Conservation (phyloP, 306 rosid genomes). For the Ziziphus jujuba region DNA sequence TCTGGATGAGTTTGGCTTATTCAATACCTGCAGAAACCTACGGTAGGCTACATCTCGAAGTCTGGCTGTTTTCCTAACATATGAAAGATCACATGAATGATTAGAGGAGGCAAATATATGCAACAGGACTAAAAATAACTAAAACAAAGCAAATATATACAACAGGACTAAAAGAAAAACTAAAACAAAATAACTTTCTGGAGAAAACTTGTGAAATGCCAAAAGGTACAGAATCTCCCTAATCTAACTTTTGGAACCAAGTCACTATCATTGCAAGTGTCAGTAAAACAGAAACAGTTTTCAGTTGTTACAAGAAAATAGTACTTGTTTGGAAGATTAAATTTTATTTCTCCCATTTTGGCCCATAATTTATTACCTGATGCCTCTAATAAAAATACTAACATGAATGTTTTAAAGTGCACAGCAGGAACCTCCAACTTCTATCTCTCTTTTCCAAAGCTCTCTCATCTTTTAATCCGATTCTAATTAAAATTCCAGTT, state of each 20-base stretch:
- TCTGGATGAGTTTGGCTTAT: conserved; percentile 21
- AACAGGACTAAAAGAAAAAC: too few relatives aligned
- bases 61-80: conserved; percentile 48
- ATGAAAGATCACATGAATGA: conserved; percentile 10
- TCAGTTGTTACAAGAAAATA: neutral
- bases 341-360: too few relatives aligned
- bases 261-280: neutral
- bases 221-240: neutral
- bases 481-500: neutral
- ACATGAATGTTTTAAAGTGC: neutral
- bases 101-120: neutral
- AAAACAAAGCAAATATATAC: neutral
- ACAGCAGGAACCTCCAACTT: neutral
- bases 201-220: neutral
- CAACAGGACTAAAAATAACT: conserved; percentile 6
- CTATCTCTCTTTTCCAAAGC: neutral
- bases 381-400: too few relatives aligned
- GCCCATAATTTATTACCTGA: too few relatives aligned
- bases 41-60: conserved; percentile 26
- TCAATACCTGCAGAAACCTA: conserved; percentile 40
- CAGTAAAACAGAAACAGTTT: conserved; percentile 1
- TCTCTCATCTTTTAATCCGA: too few relatives aligned
- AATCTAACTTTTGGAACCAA: neutral
- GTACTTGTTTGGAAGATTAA: too few relatives aligned
- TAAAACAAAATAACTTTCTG: neutral